Base-by-base conservation (phyloP, 805 yeast species). In the Ogataea wickerhamii region DNA sequence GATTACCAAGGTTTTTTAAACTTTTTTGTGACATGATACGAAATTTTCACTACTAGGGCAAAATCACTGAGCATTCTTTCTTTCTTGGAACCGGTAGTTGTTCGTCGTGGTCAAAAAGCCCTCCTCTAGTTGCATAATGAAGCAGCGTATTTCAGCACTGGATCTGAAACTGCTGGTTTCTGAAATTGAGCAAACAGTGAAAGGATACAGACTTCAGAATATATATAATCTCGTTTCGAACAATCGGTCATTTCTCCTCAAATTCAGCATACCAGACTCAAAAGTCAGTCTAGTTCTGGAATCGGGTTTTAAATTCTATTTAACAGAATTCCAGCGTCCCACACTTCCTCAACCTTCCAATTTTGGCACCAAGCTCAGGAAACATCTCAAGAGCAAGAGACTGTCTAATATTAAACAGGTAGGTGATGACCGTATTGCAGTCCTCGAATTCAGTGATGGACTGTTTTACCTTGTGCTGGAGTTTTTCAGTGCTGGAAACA, bases 401-500 rank as follows among this genome's bases (percentile, higher is more conserved):
- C 66, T 91, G 30, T 75, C 93, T 1, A 73, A 74, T 25, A 64
- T 91, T 30, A 76, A 73, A 47, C 95, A 88, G 49, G 75, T 91
- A 4, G 82, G 79, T 1, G 75, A 79, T 52, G 96, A 88, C 56
- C 73, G 98, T 59, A 77, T 87, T n/a, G 67, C 87, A 30, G 95
- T 88, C 0, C 60, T 91, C 31, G 79, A 86, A 43, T 91, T 91
- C 62, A 79, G 89, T 31, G 95, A 87, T 52, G 96, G 96, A 2
- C 52, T 76, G 36, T 79, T 65, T 53, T 82, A 84, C 50, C 64
- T 91, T 47, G 95, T 87, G 0, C 61, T 91, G 37, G 98, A 91
- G 60, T 91, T 91, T 53, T 91, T 89, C 66, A 85, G 96, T 56
- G 96, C 96, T 3, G 98, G 98, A 19, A 91, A 91, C 56, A 76